phyloP scores from a whole-genome alignment of 2,329 filamentous ascomycete species.

The Bretziella fagacearum region DNA sequence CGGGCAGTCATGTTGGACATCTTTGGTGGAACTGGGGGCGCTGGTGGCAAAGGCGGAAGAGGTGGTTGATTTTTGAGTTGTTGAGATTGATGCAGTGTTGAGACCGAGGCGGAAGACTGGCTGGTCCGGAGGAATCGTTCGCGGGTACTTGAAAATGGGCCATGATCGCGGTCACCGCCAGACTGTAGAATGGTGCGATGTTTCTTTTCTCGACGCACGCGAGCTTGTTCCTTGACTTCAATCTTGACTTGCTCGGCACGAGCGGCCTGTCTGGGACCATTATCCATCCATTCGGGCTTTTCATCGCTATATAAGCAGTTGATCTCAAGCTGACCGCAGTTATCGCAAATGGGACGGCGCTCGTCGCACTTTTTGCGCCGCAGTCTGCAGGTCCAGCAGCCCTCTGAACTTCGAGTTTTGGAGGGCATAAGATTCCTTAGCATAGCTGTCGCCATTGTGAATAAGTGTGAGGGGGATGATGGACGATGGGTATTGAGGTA shows the following conservation, averaged over 20 bases:
- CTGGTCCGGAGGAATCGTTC: constrained; percentile 14
- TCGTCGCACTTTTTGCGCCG: constrained; percentile 47
- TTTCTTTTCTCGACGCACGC: constrained; percentile 32
- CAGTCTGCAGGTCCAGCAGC: constrained; percentile 45
- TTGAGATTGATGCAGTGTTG: constrained; percentile 5
- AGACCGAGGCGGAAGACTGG: constrained; percentile 13
- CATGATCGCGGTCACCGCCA: constrained; percentile 1
- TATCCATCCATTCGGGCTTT: constrained; percentile 44
- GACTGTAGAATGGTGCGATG: constrained; percentile 20
- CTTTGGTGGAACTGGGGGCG: constrained; percentile 2
- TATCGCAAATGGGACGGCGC: constrained; percentile 32
- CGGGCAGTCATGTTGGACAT: background rate
- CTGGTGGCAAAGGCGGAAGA: constrained; percentile 14
- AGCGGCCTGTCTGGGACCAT: constrained; percentile 29
- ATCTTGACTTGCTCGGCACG: constrained; percentile 37
- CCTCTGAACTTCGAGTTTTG: constrained; percentile 18
- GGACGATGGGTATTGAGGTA: background rate
- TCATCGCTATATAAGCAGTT: constrained; percentile 34
- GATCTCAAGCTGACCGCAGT: constrained; percentile 36
- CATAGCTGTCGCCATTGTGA: constrained; percentile 8
- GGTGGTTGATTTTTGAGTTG: background rate
- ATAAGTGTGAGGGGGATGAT: background rate
- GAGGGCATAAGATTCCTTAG: constrained; percentile 13
- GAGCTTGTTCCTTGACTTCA: constrained; percentile 39
- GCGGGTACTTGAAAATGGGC: background rate